phyloP scores from a whole-genome alignment of 2,329 filamentous ascomycete species.

The Penicillium sp. region DNA sequence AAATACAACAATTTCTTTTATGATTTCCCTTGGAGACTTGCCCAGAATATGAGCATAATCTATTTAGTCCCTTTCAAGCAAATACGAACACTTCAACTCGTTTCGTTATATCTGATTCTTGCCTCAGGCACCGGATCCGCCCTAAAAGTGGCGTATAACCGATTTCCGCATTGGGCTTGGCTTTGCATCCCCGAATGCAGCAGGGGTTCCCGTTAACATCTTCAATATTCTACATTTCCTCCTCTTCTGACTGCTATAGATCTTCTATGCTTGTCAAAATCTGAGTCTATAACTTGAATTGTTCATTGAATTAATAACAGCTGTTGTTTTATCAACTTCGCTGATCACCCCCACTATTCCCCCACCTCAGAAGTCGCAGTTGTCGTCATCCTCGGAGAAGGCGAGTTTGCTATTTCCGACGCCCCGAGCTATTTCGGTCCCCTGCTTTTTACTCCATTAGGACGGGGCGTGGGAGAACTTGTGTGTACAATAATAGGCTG shows the following conservation, averaged over 20 bases:
- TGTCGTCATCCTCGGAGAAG: conserved; percentile 6
- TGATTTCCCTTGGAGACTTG: too few species aligned
- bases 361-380: neutral
- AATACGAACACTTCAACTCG: neutral
- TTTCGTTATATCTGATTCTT: neutral
- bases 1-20: too few species aligned
- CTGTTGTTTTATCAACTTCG: neutral
- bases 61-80: neutral
- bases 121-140: neutral
- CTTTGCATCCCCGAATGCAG: conserved; percentile 1
- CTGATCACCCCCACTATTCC: conserved; percentile 5
- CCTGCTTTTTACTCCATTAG: neutral
- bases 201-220: neutral
- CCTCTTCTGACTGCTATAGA: neutral
- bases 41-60: neutral
- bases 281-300: neutral
- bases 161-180: conserved; percentile 10
- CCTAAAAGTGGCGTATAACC: conserved; percentile 1
- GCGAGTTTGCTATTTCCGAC: neutral
- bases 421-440: conserved; percentile 1
- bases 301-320: neutral
- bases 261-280: neutral
- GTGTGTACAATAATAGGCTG: neutral
- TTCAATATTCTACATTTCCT: too few species aligned
- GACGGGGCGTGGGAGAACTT: neutral